Conservation (phyloP, 352 stramenopile species). For the Phytophthora syringae region DNA sequence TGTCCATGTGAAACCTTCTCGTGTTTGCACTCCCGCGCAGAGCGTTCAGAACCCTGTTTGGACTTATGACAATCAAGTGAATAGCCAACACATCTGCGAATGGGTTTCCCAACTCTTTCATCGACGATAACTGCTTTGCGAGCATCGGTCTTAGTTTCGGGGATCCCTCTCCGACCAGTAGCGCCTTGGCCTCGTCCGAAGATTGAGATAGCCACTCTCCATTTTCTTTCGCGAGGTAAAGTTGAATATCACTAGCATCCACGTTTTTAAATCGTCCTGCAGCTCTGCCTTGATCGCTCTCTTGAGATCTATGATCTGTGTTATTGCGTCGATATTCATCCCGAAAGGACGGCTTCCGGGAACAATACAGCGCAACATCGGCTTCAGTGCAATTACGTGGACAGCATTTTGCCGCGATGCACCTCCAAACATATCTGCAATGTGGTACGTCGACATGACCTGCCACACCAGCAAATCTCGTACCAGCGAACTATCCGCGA, state of each 20-base stretch:
- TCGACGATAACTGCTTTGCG: neutral
- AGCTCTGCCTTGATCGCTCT: neutral
- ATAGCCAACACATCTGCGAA: neutral
- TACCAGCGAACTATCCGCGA: neutral
- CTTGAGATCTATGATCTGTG: neutral
- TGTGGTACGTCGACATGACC: neutral
- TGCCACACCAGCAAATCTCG: neutral
- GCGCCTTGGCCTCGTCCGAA: neutral
- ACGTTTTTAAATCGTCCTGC: neutral
- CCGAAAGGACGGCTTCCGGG: neutral
- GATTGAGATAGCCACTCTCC: neutral
- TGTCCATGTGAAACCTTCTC: neutral
- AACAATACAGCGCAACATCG: conserved; percentile 1
- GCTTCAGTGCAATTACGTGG: neutral
- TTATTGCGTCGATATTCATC: neutral
- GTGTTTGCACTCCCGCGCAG: neutral
- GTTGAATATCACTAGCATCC: neutral
- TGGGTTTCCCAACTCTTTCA: neutral
- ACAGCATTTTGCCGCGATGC: neutral
- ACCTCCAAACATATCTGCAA: neutral
- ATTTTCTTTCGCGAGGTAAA: neutral
- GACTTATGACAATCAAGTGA: neutral
- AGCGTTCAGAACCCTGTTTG: neutral
- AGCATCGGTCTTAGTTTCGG: neutral
- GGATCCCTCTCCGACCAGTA: neutral